These are phyloP conservation scores for Claviceps lovelessii DNA, from an alignment of 2,329 filamentous ascomycete species.

Conservation along the genomic window DNA sequence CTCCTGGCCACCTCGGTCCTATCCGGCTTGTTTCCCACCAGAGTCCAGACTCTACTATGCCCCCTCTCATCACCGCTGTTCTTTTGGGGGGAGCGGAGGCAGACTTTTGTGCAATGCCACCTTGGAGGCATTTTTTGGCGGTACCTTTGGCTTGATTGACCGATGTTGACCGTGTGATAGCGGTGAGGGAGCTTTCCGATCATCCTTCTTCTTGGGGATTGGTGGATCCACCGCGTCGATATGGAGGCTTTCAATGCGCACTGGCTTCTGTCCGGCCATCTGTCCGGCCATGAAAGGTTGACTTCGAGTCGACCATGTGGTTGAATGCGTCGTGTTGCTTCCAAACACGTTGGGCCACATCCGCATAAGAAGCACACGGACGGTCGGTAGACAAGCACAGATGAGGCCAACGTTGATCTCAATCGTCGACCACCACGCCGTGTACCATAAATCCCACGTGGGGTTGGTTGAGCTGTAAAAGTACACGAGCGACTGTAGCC, in stretches of 20 bases:
- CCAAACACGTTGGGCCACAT: constrained; percentile 3
- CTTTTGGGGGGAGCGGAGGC: background rate
- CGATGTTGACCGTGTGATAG: background rate
- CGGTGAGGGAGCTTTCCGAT: background rate
- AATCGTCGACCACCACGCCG: constrained; percentile 6
- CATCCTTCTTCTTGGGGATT: background rate
- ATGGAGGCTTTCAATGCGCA: background rate
- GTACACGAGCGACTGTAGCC: constrained; percentile 2
- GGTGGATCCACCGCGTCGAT: background rate
- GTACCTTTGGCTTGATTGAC: background rate
- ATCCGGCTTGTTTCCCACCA: background rate
- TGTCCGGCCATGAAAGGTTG: background rate
- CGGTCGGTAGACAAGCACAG: constrained; percentile 2
- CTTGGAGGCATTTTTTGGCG: background rate
- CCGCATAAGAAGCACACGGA: background rate
- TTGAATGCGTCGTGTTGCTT: background rate
- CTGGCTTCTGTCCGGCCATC: background rate
- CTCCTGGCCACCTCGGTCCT: background rate
- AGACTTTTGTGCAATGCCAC: background rate
- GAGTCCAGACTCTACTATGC: too few relatives aligned
- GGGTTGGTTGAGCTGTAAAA: constrained; percentile 4
- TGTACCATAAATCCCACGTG: constrained; percentile 5
- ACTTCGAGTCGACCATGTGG: background rate
- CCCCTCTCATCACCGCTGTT: background rate
- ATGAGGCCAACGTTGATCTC: constrained; percentile 7